Base-by-base conservation (phyloP, 2,329 filamentous ascomycete genomes). In the Malbranchea zuffiana region DNA sequence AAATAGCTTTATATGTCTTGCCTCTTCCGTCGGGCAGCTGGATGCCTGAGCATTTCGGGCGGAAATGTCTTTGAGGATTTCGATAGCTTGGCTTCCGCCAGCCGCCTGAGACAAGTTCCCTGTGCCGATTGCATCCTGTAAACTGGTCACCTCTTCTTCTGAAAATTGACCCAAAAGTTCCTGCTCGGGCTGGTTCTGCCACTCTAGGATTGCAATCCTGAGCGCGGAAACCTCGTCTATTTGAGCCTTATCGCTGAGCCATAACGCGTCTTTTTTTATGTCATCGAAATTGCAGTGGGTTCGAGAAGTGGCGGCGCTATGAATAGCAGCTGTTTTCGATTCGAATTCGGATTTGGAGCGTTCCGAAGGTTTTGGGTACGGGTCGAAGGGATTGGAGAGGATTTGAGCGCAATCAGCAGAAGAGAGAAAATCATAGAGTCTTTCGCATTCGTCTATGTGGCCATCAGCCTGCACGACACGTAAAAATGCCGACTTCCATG, bases 141-240 rank as follows among this genome's bases (percentile, higher is more conserved):
- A 63, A 50, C 83, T 86, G 39, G 78, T 71, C 11, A 77, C 68
- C 65, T 92, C 84, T 48, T 90, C 83, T 31, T 79, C 77, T 0
- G 83, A 85, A 39, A 88, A 74, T 1, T 77, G 75, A 10, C 72
- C 73, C 27, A 77, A 67, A 1, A 95, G 71, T 49, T 86, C 78
- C 30, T 70, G 69, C n/a, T 75, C 69, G n/a, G 85, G 67, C 23
- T 85, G 75, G 45, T 73, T 74, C 61, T 96, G 88, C 68, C 81
- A 82, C 68, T 96, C 90, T 30, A 90, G 63, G 5, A 92, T 66
- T 2, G 79, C 79, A 28, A 93, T 69, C 42, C 90, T 75, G 50
- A 98, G 67, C 17, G 88, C 86, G 8, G 80, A 75, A 28, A 90
- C 67, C 56, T 95, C 78, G 57, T 90, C 85, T 46, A 95, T 75